Percentiles rank a stretch among this genome's conserved stretches.
These are phyloP conservation scores for Amanita muscaria DNA, from an alignment of 768 basidiomycete genomes.

Conservation along the genomic window DNA sequence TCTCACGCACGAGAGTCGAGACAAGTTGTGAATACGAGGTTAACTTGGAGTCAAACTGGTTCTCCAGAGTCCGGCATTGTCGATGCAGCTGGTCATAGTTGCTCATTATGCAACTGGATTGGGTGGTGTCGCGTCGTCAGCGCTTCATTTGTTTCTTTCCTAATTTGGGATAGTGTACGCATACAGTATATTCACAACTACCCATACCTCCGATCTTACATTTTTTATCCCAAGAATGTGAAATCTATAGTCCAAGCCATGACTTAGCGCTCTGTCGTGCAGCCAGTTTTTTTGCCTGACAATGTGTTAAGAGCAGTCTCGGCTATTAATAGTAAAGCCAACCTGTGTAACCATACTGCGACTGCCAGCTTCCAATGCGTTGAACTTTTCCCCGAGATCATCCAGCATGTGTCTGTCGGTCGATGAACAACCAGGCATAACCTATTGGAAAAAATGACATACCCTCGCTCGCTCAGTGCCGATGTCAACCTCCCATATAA, in stretches of 20 bases:
- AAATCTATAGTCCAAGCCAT: slow-evolving; percentile 58
- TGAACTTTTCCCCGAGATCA: slow-evolving; percentile 53
- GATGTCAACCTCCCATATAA: slow-evolving; percentile 40
- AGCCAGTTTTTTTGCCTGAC: slow-evolving; percentile 60
- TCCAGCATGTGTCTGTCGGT: slow-evolving; percentile 47
- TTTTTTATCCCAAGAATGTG: too few species aligned
- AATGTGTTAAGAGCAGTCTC: slow-evolving; percentile 15
- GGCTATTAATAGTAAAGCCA: slow-evolving; percentile 3
- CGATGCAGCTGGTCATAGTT: slow-evolving; percentile 85
- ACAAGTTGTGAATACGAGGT: slow-evolving; percentile 87
- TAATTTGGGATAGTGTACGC: too few species aligned
- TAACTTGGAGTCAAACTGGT: slow-evolving; percentile 84
- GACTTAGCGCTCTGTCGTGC: slow-evolving; percentile 53
- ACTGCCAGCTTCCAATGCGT: slow-evolving; percentile 57
- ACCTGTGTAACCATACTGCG: slow-evolving; percentile 60
- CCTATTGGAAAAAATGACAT: slow-evolving; percentile 13
- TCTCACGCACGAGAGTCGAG: slow-evolving; percentile 45
- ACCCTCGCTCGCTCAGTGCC: slow-evolving; percentile 61
- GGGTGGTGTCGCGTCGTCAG: too few species aligned
- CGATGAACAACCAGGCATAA: background rate
- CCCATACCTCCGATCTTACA: too few species aligned
- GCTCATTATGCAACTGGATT: slow-evolving; percentile 42
- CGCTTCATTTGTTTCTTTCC: too few species aligned
- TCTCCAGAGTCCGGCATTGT: slow-evolving; percentile 90
- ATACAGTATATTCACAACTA: background rate